A percentile compares a stretch with the other conserved stretches of the same genome.
phyloP scores from a whole-genome alignment of 306 rosid species.

The Quercus alba region DNA sequence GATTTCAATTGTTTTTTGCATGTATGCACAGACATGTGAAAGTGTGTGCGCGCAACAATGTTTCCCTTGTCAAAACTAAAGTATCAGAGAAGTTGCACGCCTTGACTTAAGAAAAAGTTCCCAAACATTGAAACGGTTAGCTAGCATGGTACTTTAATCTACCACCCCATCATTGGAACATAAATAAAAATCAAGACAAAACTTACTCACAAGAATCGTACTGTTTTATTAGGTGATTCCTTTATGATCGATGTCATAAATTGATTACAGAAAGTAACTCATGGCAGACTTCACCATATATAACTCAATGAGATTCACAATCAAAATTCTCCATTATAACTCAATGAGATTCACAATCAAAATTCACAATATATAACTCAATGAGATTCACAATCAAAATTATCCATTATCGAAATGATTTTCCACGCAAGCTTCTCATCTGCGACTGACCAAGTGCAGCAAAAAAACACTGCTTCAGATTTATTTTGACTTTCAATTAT shows the following conservation, averaged over 20 bases:
- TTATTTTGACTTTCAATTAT: constrained; percentile 20
- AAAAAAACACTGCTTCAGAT: constrained; percentile 24
- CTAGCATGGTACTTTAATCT: too few relatives aligned
- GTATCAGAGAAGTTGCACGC: background rate
- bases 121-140: background rate
- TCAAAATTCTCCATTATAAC: constrained; percentile 26
- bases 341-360: background rate
- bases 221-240: background rate
- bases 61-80: too few relatives aligned
- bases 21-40: too few relatives aligned
- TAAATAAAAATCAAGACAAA: too few relatives aligned
- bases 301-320: background rate
- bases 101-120: background rate
- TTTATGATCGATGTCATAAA: background rate
- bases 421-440: constrained; percentile 55
- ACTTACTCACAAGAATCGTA: too few relatives aligned
- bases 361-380: background rate
- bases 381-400: background rate
- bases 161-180: too few relatives aligned
- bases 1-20: too few relatives aligned
- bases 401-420: constrained; percentile 39
- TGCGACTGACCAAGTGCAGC: constrained; percentile 45
- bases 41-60: too few relatives aligned
- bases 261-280: background rate
- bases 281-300: background rate